Evolutionary conservation across 2,329 filamentous ascomycete genomes (phyloP), one percentile per base, ranked within the genome.

Genomic region (Fusarium buharicum): DNA sequence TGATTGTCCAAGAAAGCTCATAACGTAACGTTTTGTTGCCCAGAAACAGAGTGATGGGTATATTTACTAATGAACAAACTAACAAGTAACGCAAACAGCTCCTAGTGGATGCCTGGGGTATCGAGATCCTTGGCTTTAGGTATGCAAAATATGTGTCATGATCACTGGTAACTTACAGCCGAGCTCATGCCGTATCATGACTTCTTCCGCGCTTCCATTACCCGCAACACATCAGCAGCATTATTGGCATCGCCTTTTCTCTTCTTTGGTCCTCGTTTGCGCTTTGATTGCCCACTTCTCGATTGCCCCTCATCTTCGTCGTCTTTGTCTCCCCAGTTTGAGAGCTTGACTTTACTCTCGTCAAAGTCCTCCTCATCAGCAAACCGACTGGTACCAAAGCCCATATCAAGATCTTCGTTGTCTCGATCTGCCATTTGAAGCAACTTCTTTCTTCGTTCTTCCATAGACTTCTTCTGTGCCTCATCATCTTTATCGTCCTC

Each of bases 391-490:
- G 88, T 91, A 30, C 95, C 95, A 72, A 99, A 98, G 58, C 93
- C 94, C 82, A 98, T 86, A 72, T 99, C 95, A 78, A 99, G 84
- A 76, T 99, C 94, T 54, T 94, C 88, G 43, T 93, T 87, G 73
- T 98, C 94, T 43, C 93, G 86, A 66, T 91, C 90, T 51, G 88
- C 86, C 57, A 84, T 84, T 68, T 88, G 81, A 6, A 97, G 81
- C 80, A 97, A 90, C 64, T 86, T 89, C 74, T 87, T 89, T 47
- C 89, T 86, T 8, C 90, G 88, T 45, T 88, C 87, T 61, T 89
- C 85, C 59, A 87, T 85, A 2, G 86, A 86, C 67, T 76, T 79
- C 6, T 80, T 79, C 47, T 78, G 79, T 58, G 77, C 70, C n/a
- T 75, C 75, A 31, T 78, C 75, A 11, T 77, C 77, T 4, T 78